Base-by-base conservation (phyloP, 139 green algal species). In the Gonium pectorale region DNA sequence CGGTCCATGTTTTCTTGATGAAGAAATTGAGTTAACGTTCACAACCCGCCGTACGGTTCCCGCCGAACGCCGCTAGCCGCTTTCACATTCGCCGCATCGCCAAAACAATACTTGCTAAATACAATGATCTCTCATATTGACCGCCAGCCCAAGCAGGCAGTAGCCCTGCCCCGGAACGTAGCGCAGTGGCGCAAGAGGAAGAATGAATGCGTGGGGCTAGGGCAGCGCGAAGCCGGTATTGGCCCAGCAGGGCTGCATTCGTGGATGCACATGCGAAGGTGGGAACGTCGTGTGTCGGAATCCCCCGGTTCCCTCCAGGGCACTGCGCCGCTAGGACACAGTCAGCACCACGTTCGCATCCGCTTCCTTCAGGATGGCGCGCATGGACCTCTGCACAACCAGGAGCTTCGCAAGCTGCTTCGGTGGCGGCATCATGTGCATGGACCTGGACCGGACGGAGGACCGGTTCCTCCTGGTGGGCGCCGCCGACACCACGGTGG, bases 401-500 rank as follows among this genome's bases (percentile, higher is more conserved):
- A 59, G 75, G 2, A 3, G 5, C 7, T 72, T 82, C 19, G 46
- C n/a, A n/a, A 59, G 29, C 19, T 4, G 27, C n/a, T 71, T 70
- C 27, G n/a, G 6, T 2, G 75, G 87, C 2, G 91, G 89, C 7
- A 52, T 97, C 49, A 86, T 56, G 0, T 93, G 89, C 66, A 67
- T 97, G 49, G 89, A 94, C 33, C 66, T 97, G 17, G 94, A 96
- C 52, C 21, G 40, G n/a, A 70, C 88, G 1, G 93, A 96, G 83
- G 80, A 93, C n/a, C 88, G 94, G 15, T 97, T 94, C 81, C 85
- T 97, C 21, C 78, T 97, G 1, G 81, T 90, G 5, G 88, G 86
- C 27, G 79, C 56, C 2, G 74, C 67, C 44, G 90, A 94, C 71
- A 88, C 81, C 17, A 90, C 87, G 0, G 56, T 95, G 6, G 91